These are phyloP conservation scores for Colletotrichum karsti DNA, from an alignment of 2,329 filamentous ascomycete genomes.

Conservation along the genomic window DNA sequence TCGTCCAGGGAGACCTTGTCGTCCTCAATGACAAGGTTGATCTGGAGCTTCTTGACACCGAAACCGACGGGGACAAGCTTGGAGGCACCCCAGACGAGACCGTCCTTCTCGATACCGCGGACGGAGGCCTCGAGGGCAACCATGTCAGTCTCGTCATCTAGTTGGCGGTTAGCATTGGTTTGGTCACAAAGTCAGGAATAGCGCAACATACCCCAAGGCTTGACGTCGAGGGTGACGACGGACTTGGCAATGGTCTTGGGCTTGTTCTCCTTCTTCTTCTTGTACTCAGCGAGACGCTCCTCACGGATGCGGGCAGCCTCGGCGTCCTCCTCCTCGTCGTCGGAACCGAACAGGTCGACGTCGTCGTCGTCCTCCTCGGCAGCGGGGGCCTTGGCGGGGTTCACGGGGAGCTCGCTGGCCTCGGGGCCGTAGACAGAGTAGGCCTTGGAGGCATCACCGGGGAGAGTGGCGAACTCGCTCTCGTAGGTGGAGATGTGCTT, in stretches of 20 bases:
- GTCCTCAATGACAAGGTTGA: constrained; percentile 97
- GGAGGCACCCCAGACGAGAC: constrained; percentile 94
- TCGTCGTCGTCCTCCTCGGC: constrained; percentile 80
- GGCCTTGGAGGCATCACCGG: constrained; percentile 89
- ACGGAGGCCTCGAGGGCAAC: constrained; percentile 81
- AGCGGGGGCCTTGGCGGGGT: constrained; percentile 84
- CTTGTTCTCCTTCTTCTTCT: constrained; percentile 96
- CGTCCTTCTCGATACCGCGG: constrained; percentile 86
- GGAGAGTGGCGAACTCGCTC: constrained; percentile 89
- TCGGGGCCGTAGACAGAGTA: constrained; percentile 94
- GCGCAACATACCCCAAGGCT: constrained; percentile 90
- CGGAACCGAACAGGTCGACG: constrained; percentile 91
- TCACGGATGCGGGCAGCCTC: constrained; percentile 87
- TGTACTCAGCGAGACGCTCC: constrained; percentile 92
- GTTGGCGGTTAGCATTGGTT: constrained; percentile 33
- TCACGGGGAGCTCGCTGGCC: constrained; percentile 76
- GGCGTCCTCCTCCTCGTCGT: constrained; percentile 93
- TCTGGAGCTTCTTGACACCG: constrained; percentile 99
- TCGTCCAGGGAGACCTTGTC: constrained; percentile 92
- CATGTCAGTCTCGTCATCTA: constrained; percentile 95
- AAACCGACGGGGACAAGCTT: constrained; percentile 91
- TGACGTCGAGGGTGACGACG: constrained; percentile 93
- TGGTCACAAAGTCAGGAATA: neutral
- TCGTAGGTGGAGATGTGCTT: constrained; percentile 96
- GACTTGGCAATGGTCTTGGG: constrained; percentile 94